phyloP scores from a whole-genome alignment of 441 rosid species.

The Breynia disticha region DNA sequence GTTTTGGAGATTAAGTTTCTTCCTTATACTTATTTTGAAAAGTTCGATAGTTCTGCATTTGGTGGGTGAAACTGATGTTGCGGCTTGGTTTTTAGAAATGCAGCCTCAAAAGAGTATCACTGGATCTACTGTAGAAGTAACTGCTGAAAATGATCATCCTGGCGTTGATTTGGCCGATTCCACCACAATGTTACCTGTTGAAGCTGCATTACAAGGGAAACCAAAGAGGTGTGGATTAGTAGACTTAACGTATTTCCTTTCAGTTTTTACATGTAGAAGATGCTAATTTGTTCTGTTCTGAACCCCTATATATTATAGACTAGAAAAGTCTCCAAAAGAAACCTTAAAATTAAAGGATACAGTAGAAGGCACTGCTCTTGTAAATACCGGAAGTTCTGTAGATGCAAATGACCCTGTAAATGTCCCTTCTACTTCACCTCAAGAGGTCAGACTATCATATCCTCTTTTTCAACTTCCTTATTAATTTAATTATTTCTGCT shows the following conservation, averaged over 20 bases:
- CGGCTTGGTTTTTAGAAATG: constrained; percentile 38
- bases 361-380: constrained; percentile 19
- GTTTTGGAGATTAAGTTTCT: not conserved
- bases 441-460: constrained; percentile 38
- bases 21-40: too few species aligned
- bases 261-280: not conserved
- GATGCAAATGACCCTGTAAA: constrained; percentile 27
- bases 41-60: too few species aligned
- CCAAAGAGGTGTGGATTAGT: constrained; percentile 50
- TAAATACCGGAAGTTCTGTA: constrained; percentile 22
- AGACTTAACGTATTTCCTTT: constrained; percentile 13
- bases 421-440: constrained; percentile 36
- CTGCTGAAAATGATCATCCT: constrained; percentile 18
- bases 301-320: constrained; percentile 34
- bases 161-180: constrained; percentile 25
- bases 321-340: constrained; percentile 37
- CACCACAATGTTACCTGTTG: constrained; percentile 14
- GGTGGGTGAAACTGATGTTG: constrained; percentile 9
- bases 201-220: constrained; percentile 49
- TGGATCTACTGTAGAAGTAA: constrained; percentile 22
- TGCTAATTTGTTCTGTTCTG: not conserved
- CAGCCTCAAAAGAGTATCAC: constrained; percentile 34
- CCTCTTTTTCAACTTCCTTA: not conserved
- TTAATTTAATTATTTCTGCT: constrained; percentile 1
- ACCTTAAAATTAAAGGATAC: constrained; percentile 17